phyloP scores from a whole-genome alignment of 306 rosid genomes.

The Myrica gale region DNA sequence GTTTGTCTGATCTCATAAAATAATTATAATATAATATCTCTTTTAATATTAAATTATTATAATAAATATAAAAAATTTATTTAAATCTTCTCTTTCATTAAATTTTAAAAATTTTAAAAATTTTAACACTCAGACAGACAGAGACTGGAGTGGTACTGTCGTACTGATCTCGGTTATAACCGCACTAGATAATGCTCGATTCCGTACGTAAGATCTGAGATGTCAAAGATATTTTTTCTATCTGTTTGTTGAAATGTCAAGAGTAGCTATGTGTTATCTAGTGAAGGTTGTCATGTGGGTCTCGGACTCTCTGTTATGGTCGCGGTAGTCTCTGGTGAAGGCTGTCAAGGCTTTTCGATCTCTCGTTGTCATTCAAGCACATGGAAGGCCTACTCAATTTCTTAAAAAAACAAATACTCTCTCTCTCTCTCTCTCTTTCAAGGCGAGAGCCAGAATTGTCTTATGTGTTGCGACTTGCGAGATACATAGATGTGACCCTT shows the following conservation, averaged over 20 bases:
- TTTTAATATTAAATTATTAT: too few relatives aligned
- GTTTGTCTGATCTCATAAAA: too few relatives aligned
- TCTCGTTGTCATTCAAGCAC: not conserved
- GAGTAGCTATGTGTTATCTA: too few relatives aligned
- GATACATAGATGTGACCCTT: not conserved
- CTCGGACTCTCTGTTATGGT: not conserved
- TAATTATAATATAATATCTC: too few relatives aligned
- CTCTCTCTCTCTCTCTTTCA: not conserved
- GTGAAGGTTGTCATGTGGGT: constrained; percentile 9
- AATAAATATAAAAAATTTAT: too few relatives aligned
- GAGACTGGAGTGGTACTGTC: too few relatives aligned
- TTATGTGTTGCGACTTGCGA: not conserved
- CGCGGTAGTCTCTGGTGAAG: not conserved
- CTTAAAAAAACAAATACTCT: not conserved
- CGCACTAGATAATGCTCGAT: too few relatives aligned
- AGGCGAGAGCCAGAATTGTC: not conserved
- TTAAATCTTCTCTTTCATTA: too few relatives aligned
- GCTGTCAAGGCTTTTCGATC: not conserved
- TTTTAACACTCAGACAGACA: too few relatives aligned
- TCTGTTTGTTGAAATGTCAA: not conserved
- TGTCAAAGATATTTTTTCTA: not conserved
- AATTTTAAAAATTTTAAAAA: too few relatives aligned
- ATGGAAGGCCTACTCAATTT: not conserved
- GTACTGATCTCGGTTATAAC: too few relatives aligned
- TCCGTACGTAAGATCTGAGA: too few relatives aligned